Conservation (phyloP, 345 rosid species). For the Citrus medica region DNA sequence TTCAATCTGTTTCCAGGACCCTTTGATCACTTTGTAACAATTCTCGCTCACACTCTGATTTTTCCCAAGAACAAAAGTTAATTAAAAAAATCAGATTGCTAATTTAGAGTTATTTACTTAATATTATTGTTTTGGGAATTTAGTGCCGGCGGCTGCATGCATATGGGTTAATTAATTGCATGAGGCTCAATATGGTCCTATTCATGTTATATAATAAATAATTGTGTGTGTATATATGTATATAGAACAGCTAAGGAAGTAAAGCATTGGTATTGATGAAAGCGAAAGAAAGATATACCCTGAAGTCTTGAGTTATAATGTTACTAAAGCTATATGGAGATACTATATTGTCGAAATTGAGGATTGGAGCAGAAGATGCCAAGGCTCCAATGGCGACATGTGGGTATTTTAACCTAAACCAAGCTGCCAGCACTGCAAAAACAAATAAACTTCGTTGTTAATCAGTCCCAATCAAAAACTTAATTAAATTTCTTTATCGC, state of each 20-base stretch:
- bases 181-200: too few species aligned
- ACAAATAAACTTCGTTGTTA: neutral
- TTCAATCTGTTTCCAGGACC: conserved; percentile 44
- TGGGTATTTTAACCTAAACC: conserved; percentile 57
- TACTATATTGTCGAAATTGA: conserved; percentile 33
- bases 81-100: too few species aligned
- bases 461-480: neutral
- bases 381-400: conserved; percentile 50
- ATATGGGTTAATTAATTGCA: too few species aligned
- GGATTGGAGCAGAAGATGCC: conserved; percentile 59
- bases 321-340: conserved; percentile 52
- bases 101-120: too few species aligned
- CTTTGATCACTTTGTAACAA: conserved; percentile 57
- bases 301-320: conserved; percentile 47
- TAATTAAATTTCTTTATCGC: too few species aligned
- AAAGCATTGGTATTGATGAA: too few species aligned
- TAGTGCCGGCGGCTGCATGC: too few species aligned
- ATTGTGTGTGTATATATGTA: too few species aligned
- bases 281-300: conserved; percentile 21
- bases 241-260: neutral
- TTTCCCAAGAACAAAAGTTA: neutral
- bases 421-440: conserved; percentile 47
- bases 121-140: too few species aligned
- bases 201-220: too few species aligned
- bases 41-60: conserved; percentile 49